Evolutionary conservation across 2,329 filamentous ascomycete species (phyloP).

Genomic region (Apiospora kogelbergensis): DNA sequence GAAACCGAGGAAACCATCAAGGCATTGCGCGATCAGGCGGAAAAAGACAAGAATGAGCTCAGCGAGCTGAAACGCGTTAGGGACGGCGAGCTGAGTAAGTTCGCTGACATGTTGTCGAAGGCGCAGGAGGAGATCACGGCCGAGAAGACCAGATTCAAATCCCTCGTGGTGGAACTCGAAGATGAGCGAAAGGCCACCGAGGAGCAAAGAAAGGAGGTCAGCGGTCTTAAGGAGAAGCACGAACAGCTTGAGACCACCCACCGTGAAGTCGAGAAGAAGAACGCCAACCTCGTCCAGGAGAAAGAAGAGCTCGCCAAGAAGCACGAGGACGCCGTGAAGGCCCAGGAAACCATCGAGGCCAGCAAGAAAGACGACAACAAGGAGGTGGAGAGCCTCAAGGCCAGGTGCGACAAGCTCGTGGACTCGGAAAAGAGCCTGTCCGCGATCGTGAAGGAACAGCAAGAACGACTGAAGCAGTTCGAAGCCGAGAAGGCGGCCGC

Average conservation of each 20-base stretch:
- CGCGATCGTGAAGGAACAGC: not conserved
- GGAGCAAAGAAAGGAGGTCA: not conserved
- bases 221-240: not conserved
- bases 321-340: not conserved
- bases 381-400: not conserved
- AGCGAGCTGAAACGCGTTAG: not conserved
- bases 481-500: not conserved
- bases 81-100: not conserved
- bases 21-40: not conserved
- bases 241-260: not conserved
- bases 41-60: not conserved
- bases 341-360: not conserved
- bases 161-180: not conserved
- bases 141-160: not conserved
- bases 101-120: not conserved
- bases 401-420: not conserved
- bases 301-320: not conserved
- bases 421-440: not conserved
- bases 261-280: not conserved
- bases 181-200: not conserved
- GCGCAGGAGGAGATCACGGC: not conserved
- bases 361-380: not conserved
- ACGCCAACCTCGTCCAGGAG: not conserved
- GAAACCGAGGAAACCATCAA: not conserved
- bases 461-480: not conserved